Evolutionary conservation across 1,284 basidiomycete genomes (phyloP), one percentile per base, ranked within the genome.

Genomic region (Apiotrichum porosum): DNA sequence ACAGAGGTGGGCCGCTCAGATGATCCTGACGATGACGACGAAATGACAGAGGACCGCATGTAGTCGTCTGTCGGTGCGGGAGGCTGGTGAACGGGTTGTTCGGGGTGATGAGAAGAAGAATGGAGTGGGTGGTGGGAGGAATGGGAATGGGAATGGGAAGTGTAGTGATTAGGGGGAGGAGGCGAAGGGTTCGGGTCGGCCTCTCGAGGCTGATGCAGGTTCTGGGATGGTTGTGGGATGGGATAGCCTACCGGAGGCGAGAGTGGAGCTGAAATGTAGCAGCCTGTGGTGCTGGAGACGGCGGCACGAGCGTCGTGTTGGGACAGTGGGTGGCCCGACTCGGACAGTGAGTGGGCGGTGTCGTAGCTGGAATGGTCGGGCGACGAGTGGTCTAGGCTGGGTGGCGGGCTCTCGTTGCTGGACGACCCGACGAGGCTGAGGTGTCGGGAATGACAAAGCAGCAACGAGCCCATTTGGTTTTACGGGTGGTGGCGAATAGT

Each of bases 211-310:
- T n/a, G n/a, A n/a, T n/a, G n/a, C 26, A 28, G 8, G 42, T 9
- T 15, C 33, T 8, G 43, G 32, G 19, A 24, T 10, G 17, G 19
- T 33, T 36, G 40, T 9, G 46, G 46, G 48, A 54, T 50, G 14
- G 52, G 52, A 33, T 54, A 54, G 4, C 52, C 52, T 15, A 42
- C 49, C 4, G 52, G 52, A 4, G 52, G 52, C 2, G 42, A 47
- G 28, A 63, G 58, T 6, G 68, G 62, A 4, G 63, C 65, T 10
- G 68, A 68, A 13, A 70, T 70, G 36, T 52, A 51, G 43, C 65
- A 68, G 14, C 62, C 66, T 3, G 65, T 65, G 0, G 55, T 49
- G 17, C 47, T 53, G 8, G 62, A 63, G 35, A 28, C 36, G 18
- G 17, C 24, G 35, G 31, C 19, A 28, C 26, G 12, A 28, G 26